Base-by-base conservation (phyloP, 768 basidiomycete genomes). In the Leccinum boreale region DNA sequence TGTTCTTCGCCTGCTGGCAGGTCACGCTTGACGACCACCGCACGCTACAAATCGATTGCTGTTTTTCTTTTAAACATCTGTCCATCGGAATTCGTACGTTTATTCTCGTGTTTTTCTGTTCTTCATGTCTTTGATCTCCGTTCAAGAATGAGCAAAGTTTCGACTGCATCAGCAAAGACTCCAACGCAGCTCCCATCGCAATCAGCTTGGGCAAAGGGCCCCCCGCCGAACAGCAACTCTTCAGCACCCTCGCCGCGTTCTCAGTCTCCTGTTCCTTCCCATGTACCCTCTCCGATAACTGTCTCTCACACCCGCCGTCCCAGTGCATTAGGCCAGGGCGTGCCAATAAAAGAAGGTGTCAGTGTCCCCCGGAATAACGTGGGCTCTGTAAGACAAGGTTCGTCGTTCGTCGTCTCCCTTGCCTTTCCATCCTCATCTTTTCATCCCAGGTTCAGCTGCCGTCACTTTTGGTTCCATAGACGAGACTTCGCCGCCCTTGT, bases 401-500 rank as follows among this genome's bases (percentile, higher is more conserved):
- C 62, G 77, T 72, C 59, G 59, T n/a, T 60, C 51, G 44, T 3
- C 47, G 15, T 58, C 52, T 39, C 3, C 49, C 8, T 35, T 31
- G 11, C 59, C 31, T 60, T 29, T 21, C 60, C 12, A 44, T 61
- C 50, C 45, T 58, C 15, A 58, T 62, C 33, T 35, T 31, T 48
- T 53, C 26, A 11, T 51, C 51, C 48, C 61, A 89, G 85, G 81
- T 66, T 84, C 85, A 57, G 76, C 82, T 57, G 76, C 82, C 53
- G 86, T 96, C 63, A 89, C 88, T 51, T 94, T 95, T 77, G 94
- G 94, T 65, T 92, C 92, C 49, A 90, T 94, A 80, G 88, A 92
- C 75, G 89, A 92, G 73, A 82, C 80, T 11, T 72, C 77, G 63
- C 85, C 90, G 53, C 81, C 87, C 59, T 86, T 93, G 66, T 90